phyloP scores from a whole-genome alignment of 768 basidiomycete genomes.

The Mycena pura region DNA sequence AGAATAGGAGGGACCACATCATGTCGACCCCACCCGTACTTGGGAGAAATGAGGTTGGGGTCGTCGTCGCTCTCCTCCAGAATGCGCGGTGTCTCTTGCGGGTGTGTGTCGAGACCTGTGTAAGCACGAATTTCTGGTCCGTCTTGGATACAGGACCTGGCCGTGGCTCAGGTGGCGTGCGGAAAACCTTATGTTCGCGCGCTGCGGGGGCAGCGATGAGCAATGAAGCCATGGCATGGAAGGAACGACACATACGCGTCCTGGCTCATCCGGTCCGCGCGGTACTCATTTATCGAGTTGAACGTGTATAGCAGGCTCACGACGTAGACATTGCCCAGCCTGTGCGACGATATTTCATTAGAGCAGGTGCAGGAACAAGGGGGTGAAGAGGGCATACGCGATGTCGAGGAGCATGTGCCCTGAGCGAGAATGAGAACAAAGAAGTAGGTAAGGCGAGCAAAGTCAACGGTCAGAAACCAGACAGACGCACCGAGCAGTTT shows the following conservation, averaged over 20 bases:
- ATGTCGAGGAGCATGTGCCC: conserved; percentile 19
- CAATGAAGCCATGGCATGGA: neutral
- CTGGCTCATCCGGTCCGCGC: neutral
- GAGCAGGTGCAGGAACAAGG: neutral
- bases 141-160: neutral
- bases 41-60: no score
- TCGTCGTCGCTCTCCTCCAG: no score
- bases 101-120: conserved; percentile 16
- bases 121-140: conserved; percentile 17
- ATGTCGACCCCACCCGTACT: no score
- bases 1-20: no score
- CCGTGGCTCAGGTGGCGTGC: no score
- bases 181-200: conserved; percentile 5
- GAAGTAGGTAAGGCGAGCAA: neutral
- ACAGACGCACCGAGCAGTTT: conserved; percentile 15
- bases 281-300: conserved; percentile 18
- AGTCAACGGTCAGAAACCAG: neutral
- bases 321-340: conserved; percentile 16
- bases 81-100: no score
- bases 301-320: conserved; percentile 14
- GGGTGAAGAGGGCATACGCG: neutral
- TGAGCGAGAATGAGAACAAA: neutral
- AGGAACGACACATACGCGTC: conserved; percentile 4
- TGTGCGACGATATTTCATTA: neutral
- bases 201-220: neutral